phyloP scores from a whole-genome alignment of 1,284 basidiomycete genomes.

The Microbotryum saponariae region DNA sequence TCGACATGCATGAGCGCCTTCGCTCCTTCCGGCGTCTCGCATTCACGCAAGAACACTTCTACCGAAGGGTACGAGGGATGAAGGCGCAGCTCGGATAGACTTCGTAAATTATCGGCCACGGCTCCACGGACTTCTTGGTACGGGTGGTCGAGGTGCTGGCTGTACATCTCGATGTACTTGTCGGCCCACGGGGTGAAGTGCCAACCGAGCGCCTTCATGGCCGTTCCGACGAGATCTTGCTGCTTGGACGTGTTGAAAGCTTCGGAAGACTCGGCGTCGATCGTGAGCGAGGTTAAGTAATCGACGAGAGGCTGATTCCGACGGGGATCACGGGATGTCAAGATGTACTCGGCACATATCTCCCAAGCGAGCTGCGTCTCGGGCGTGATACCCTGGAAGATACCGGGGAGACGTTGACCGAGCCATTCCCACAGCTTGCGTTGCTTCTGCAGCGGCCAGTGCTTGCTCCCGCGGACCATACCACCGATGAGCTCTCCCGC shows the following conservation, averaged over 20 bases:
- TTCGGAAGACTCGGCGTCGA: constrained; percentile 35
- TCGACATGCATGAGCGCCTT: constrained; percentile 59
- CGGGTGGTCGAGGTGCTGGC: constrained; percentile 37
- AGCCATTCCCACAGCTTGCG: constrained; percentile 75
- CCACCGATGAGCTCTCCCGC: constrained; percentile 80
- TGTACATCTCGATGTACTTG: constrained; percentile 53
- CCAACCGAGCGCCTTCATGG: constrained; percentile 51
- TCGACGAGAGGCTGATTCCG: constrained; percentile 68
- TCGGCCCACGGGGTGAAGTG: constrained; percentile 64
- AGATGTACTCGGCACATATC: constrained; percentile 47
- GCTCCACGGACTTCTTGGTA: constrained; percentile 41
- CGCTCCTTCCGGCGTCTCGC: constrained; percentile 52
- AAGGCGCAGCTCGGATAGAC: constrained; percentile 43
- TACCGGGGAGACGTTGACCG: constrained; percentile 56
- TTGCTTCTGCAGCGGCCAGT: constrained; percentile 66
- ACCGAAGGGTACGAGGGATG: constrained; percentile 66
- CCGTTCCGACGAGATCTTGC: constrained; percentile 28
- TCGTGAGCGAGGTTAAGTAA: constrained; percentile 51
- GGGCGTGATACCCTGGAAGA: constrained; percentile 54
- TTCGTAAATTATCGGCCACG: constrained; percentile 42
- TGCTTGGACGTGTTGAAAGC: constrained; percentile 37
- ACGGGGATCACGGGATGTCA: constrained; percentile 74
- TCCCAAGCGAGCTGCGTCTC: constrained; percentile 45
- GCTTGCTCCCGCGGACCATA: constrained; percentile 63
- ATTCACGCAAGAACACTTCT: constrained; percentile 57